Conservation (phyloP, 2,329 filamentous ascomycete species). For the Malbranchea cinnamomea region DNA sequence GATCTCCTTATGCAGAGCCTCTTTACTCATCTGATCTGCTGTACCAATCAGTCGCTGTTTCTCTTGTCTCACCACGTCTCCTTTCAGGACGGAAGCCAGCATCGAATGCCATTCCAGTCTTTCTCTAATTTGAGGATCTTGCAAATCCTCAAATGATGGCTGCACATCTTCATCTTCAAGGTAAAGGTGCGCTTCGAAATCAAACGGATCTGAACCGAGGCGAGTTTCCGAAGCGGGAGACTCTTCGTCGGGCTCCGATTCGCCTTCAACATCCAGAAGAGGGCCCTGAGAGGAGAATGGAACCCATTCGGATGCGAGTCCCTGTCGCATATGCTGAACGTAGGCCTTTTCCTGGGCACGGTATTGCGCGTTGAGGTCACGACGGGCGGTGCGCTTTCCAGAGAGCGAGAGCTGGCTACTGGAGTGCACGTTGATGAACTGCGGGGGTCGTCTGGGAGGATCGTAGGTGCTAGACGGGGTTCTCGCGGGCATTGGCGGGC, state of each 20-base stretch:
- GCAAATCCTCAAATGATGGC: constrained; percentile 77
- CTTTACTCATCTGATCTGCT: constrained; percentile 56
- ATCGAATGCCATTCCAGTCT: constrained; percentile 96
- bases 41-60: constrained; percentile 88
- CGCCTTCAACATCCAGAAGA: constrained; percentile 42
- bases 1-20: constrained; percentile 52
- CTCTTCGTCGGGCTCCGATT: constrained; percentile 81
- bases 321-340: constrained; percentile 76
- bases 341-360: constrained; percentile 87
- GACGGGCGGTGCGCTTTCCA: constrained; percentile 36
- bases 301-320: constrained; percentile 57
- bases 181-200: constrained; percentile 85
- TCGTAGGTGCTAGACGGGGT: constrained; percentile 72
- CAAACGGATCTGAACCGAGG: constrained; percentile 69
- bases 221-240: constrained; percentile 73
- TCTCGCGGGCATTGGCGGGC: constrained; percentile 53
- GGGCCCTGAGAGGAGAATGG: constrained; percentile 47
- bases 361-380: constrained; percentile 58
- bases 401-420: constrained; percentile 43
- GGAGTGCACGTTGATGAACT: constrained; percentile 32
- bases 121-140: constrained; percentile 76
- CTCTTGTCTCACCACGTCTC: constrained; percentile 93
- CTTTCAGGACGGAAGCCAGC: constrained; percentile 86
- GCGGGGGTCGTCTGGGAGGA: constrained; percentile 40
- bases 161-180: constrained; percentile 81